These are phyloP conservation scores for Citrus sinensis DNA, from an alignment of 345 rosid species.

Conservation along the genomic window DNA sequence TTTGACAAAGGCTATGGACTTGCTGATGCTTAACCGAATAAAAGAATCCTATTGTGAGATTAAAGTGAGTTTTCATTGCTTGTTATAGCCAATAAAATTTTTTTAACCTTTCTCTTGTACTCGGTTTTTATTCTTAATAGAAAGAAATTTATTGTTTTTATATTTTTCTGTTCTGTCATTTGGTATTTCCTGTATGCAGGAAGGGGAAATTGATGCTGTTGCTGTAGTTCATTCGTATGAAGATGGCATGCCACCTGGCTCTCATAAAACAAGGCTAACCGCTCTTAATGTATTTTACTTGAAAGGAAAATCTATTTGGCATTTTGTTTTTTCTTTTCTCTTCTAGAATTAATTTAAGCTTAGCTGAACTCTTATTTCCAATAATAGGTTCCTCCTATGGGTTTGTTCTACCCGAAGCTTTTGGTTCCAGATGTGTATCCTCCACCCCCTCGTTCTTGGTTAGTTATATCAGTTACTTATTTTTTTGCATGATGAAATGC, in stretches of 20 bases:
- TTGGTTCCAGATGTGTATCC: slow-evolving; percentile 84
- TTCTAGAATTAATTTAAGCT: slow-evolving; percentile 4
- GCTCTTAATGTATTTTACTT: slow-evolving; percentile 63
- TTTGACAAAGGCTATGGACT: slow-evolving; percentile 76
- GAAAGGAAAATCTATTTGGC: slow-evolving; percentile 2
- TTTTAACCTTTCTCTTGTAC: slow-evolving; percentile 3
- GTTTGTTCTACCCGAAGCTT: slow-evolving; percentile 84
- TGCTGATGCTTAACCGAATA: slow-evolving; percentile 74
- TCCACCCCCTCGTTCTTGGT: slow-evolving; percentile 89
- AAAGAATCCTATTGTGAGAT: slow-evolving; percentile 80
- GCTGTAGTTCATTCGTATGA: slow-evolving; percentile 77
- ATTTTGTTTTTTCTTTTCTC: neutral
- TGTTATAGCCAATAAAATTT: neutral
- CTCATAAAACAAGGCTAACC: slow-evolving; percentile 80
- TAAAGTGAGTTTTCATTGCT: slow-evolving; percentile 44
- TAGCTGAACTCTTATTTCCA: neutral
- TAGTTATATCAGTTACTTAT: slow-evolving; percentile 16
- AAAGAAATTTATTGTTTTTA: neutral
- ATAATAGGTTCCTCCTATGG: slow-evolving; percentile 90
- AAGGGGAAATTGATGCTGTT: slow-evolving; percentile 67
- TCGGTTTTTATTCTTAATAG: neutral
- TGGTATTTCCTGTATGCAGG: slow-evolving; percentile 34
- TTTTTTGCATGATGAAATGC: neutral
- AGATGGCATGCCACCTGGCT: slow-evolving; percentile 61
- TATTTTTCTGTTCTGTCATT: neutral